Percentiles rank a stretch among this genome's conserved stretches.
These are phyloP conservation scores for Neurospora pannonica DNA, from an alignment of 495 filamentous ascomycete species.

Conservation along the genomic window DNA sequence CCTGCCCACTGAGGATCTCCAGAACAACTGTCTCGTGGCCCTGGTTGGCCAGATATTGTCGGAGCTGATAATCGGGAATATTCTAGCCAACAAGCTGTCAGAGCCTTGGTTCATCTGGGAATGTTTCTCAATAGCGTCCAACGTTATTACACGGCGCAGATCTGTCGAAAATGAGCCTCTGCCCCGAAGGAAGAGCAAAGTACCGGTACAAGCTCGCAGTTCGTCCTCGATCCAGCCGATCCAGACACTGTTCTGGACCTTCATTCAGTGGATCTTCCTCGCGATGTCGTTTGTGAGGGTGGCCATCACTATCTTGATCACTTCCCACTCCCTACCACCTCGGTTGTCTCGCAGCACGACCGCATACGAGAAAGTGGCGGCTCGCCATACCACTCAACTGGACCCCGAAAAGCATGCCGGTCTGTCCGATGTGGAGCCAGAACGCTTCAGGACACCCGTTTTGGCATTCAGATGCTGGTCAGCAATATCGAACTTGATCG, in stretches of 20 bases:
- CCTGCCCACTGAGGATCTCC: constrained; percentile 83
- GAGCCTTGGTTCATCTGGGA: constrained; percentile 84
- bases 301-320: constrained; percentile 39
- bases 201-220: background rate
- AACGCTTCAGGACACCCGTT: constrained; percentile 53
- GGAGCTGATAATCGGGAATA: constrained; percentile 72
- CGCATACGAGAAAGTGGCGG: constrained; percentile 5
- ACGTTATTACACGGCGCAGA: constrained; percentile 10
- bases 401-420: constrained; percentile 1
- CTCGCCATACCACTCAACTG: constrained; percentile 7
- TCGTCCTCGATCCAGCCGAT: constrained; percentile 30
- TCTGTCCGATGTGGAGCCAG: constrained; percentile 3
- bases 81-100: constrained; percentile 64
- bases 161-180: constrained; percentile 4
- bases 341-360: constrained; percentile 19
- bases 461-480: constrained; percentile 64
- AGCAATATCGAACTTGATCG: constrained; percentile 57
- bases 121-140: constrained; percentile 50
- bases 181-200: constrained; percentile 3
- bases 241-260: constrained; percentile 51
- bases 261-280: constrained; percentile 61
- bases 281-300: constrained; percentile 55
- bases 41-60: constrained; percentile 79
- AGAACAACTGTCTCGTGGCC: constrained; percentile 71
- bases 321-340: constrained; percentile 43